Percentiles rank a stretch among this genome's conserved stretches.
These are phyloP conservation scores for Chaetomium strumarium DNA, from an alignment of 2,329 filamentous ascomycete genomes.

Conservation along the genomic window DNA sequence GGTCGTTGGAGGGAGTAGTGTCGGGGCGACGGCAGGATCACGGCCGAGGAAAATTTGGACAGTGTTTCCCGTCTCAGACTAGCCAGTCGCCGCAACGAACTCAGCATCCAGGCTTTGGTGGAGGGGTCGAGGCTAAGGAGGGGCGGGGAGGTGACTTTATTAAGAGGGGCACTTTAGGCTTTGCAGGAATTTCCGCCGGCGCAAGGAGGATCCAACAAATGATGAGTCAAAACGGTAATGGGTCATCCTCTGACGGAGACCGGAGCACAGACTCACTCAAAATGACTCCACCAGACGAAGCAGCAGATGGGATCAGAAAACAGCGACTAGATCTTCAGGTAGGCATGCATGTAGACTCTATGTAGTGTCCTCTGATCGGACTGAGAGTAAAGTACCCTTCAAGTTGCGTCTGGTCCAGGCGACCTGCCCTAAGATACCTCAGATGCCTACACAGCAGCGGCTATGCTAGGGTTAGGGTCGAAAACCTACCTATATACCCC, in stretches of 20 bases:
- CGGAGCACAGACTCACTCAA: background rate
- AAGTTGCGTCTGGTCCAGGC: too few species aligned
- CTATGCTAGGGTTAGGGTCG: too few species aligned
- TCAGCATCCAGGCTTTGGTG: slow-evolving; percentile 23
- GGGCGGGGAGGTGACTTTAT: slow-evolving; percentile 18
- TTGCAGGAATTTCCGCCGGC: slow-evolving; percentile 19
- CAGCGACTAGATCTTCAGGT: too few species aligned
- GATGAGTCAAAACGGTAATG: slow-evolving; percentile 12
- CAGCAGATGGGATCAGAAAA: background rate
- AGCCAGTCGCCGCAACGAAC: slow-evolving; percentile 23
- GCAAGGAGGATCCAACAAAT: slow-evolving; percentile 4
- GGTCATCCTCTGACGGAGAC: background rate
- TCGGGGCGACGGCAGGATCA: slow-evolving; percentile 18
- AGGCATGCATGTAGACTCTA: too few species aligned
- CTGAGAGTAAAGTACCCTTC: too few species aligned
- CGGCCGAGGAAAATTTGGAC: slow-evolving; percentile 17
- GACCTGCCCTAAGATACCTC: too few species aligned
- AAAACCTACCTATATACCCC: too few species aligned
- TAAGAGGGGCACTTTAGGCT: slow-evolving; percentile 13
- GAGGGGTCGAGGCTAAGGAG: slow-evolving; percentile 20
- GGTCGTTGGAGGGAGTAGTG: slow-evolving; percentile 14
- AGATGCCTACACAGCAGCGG: too few species aligned
- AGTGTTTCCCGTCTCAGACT: slow-evolving; percentile 22
- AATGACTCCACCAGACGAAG: background rate
- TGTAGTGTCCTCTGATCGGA: too few species aligned